Conservation (phyloP, 1,284 basidiomycete species). For the Mycena citricolor region DNA sequence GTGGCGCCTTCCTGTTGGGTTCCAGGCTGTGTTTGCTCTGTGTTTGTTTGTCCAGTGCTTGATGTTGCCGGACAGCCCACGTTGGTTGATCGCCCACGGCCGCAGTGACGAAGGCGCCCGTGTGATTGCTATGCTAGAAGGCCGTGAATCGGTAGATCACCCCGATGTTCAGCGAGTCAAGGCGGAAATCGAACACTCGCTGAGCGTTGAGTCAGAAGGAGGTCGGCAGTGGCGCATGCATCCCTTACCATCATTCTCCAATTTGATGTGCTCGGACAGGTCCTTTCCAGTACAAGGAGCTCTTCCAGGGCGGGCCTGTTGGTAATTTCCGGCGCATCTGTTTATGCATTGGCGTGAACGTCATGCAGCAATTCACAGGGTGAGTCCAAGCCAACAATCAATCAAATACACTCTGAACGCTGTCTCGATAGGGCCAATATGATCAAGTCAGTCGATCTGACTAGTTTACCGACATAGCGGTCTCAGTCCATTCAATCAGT, state of each 20-base stretch:
- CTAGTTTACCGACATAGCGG: not conserved
- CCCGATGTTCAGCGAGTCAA: slow-evolving; percentile 36
- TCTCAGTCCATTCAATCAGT: slow-evolving; percentile 20
- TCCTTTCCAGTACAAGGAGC: slow-evolving; percentile 38
- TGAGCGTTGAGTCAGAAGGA: slow-evolving; percentile 41
- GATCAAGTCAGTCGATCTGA: slow-evolving; percentile 29
- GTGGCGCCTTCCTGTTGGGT: slow-evolving; percentile 48
- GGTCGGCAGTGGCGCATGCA: slow-evolving; percentile 31
- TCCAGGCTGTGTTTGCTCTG: slow-evolving; percentile 44
- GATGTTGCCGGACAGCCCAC: slow-evolving; percentile 42
- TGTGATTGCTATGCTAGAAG: slow-evolving; percentile 42
- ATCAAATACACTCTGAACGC: not conserved
- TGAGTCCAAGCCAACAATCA: slow-evolving; percentile 19
- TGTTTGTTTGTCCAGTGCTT: slow-evolving; percentile 38
- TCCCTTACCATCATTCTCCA: not conserved
- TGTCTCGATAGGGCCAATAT: slow-evolving; percentile 27
- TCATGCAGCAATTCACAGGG: slow-evolving; percentile 46
- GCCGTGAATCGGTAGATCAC: slow-evolving; percentile 32
- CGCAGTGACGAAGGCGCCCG: slow-evolving; percentile 36
- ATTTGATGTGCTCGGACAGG: slow-evolving; percentile 25
- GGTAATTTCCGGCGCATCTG: slow-evolving; percentile 44
- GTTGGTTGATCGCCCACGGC: slow-evolving; percentile 46
- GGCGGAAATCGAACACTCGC: slow-evolving; percentile 39
- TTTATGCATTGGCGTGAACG: slow-evolving; percentile 39
- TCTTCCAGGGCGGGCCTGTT: slow-evolving; percentile 39